Percentiles rank a stretch among this genome's conserved stretches.
phyloP scores from a whole-genome alignment of 805 yeast genomes.

The Yueomyces sp. region DNA sequence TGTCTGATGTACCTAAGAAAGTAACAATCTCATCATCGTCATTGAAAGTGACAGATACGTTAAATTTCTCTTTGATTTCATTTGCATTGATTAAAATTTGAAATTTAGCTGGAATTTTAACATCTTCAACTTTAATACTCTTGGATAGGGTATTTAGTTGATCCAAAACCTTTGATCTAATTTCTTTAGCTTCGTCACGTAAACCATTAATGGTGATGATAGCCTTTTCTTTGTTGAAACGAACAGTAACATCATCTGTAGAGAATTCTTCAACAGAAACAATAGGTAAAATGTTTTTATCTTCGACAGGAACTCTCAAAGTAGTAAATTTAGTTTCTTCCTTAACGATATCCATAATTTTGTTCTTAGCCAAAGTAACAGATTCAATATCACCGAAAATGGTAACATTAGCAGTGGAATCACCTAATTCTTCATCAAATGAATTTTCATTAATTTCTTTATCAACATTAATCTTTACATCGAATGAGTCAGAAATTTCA shows the following conservation, averaged over 20 bases:
- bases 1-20: constrained; percentile 50
- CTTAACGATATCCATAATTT: constrained; percentile 58
- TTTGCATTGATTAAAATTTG: constrained; percentile 56
- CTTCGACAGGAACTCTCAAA: constrained; percentile 34
- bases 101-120: constrained; percentile 50
- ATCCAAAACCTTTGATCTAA: constrained; percentile 37
- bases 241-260: constrained; percentile 14
- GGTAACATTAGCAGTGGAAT: constrained; percentile 44
- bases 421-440: constrained; percentile 44
- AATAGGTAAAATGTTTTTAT: constrained; percentile 23
- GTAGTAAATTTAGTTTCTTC: constrained; percentile 54
- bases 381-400: constrained; percentile 82
- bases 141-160: constrained; percentile 32
- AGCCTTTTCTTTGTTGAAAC: constrained; percentile 14
- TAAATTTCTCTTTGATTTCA: constrained; percentile 36
- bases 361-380: constrained; percentile 55
- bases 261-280: constrained; percentile 13
- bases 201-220: constrained; percentile 54
- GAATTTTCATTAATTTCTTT: constrained; percentile 24
- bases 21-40: constrained; percentile 36
- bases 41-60: constrained; percentile 40
- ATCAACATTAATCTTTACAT: constrained; percentile 52
- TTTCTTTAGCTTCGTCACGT: constrained; percentile 46
- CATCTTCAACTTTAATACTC: constrained; percentile 38
- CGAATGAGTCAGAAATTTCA: constrained; percentile 62